Evolutionary conservation across 306 rosid genomes (phyloP), one percentile per base, ranked within the genome.

Genomic region (Cucumis melo): DNA sequence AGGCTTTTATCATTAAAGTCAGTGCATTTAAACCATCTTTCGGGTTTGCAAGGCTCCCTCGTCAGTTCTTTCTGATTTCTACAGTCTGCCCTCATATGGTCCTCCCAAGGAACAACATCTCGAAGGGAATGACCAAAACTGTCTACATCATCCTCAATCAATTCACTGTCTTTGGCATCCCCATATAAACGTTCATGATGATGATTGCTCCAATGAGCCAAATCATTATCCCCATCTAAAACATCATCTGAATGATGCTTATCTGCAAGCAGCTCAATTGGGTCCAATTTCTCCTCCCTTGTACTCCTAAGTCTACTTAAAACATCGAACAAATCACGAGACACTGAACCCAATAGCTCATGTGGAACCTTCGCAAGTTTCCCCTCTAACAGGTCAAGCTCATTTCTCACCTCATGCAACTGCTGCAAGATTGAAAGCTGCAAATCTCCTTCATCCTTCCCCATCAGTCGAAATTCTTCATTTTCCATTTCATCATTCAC

Each of bases 61-160:
- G 93, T 81, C 64, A 95, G 81, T 80, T 89, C 98, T 81, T 92
- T 95, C 81, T 87, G 86, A 81, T 78, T 87, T 78, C 93, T 84
- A 81, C 97, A 90, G 54, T 87, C 97, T 8, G 88, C 64, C 83
- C 96, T 86, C 81, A 94, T 88, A 76, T 91, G 97, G 80, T 90
- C 99, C 99, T 90, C 99, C 99, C 98, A 95, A 3, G 99, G 90
- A 73, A 87, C 96, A 50, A 90, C 96, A 70, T 94, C 96, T 53
- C 87, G 92, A 17, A 95, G 87, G 8, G 93, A 88, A 75, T 90
- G 89, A 34, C 92, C 97, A 61, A 95, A 95, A 88, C 98, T 88
- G 78, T 95, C 99, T 63, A 92, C 98, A 61, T 92, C 98, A 0
- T 89, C 98, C 80, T 95, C 99, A 64, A 95, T 92, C 91, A 95